These are phyloP conservation scores for Castanospermum australe DNA, from an alignment of 306 rosid genomes.

Conservation along the genomic window DNA sequence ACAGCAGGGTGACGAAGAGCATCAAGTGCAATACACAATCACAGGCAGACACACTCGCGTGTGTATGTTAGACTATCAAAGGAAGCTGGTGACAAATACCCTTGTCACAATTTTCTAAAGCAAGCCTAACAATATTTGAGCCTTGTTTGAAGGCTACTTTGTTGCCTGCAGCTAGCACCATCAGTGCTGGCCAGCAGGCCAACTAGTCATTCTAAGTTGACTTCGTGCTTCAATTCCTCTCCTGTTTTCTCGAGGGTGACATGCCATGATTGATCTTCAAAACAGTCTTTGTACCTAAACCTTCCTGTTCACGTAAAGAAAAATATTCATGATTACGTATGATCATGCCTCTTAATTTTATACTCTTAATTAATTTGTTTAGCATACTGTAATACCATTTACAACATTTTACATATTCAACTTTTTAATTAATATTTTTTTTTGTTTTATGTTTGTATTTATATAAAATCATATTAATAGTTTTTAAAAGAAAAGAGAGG, in stretches of 20 bases:
- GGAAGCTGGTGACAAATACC: not conserved
- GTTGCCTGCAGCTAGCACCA: not conserved
- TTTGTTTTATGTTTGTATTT: too few relatives aligned
- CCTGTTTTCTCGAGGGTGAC: constrained; percentile 27
- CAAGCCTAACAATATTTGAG: not conserved
- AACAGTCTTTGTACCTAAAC: not conserved
- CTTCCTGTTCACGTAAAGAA: not conserved
- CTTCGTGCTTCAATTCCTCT: not conserved
- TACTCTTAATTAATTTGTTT: not conserved
- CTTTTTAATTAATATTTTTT: too few relatives aligned
- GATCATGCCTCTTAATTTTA: not conserved
- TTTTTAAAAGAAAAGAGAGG: too few relatives aligned
- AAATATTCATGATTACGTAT: not conserved
- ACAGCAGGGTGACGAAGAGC: not conserved
- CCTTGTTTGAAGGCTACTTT: not conserved
- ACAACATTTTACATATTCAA: too few relatives aligned
- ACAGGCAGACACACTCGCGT: not conserved
- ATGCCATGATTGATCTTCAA: constrained; percentile 7
- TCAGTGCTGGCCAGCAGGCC: not conserved
- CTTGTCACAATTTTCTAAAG: not conserved
- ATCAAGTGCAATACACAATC: constrained; percentile 8
- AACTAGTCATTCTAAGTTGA: not conserved
- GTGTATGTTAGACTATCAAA: not conserved
- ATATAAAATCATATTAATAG: too few relatives aligned
- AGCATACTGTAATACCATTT: too few relatives aligned